phyloP scores from a whole-genome alignment of 2,329 filamentous ascomycete species.

The Geosmithia flava region DNA sequence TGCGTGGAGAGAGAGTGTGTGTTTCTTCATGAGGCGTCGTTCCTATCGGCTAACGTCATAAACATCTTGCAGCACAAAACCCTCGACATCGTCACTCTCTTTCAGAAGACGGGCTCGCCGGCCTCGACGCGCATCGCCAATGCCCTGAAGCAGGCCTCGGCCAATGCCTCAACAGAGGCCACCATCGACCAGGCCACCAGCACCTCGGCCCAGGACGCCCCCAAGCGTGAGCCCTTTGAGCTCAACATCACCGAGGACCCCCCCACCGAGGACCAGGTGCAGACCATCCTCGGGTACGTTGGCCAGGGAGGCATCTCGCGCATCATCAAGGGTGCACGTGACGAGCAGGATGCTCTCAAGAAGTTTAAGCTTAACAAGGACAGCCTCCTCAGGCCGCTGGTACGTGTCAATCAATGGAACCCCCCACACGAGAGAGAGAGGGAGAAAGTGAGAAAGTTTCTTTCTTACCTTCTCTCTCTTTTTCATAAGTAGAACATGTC shows the following conservation, averaged over 20 bases:
- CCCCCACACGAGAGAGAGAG: neutral
- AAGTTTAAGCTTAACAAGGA: constrained; percentile 59
- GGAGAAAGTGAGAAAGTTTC: too few species aligned
- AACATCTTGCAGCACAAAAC: constrained; percentile 51
- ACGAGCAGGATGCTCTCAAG: constrained; percentile 66
- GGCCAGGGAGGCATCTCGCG: constrained; percentile 45
- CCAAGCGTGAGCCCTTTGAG: constrained; percentile 60
- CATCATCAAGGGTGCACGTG: constrained; percentile 62
- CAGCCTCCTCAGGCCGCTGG: constrained; percentile 64
- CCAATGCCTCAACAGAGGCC: constrained; percentile 52
- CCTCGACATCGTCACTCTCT: constrained; percentile 88
- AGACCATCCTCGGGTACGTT: constrained; percentile 74
- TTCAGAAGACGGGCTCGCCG: constrained; percentile 69
- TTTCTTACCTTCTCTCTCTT: too few species aligned
- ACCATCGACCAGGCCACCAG: constrained; percentile 65
- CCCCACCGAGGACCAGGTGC: constrained; percentile 73
- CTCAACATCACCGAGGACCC: constrained; percentile 70
- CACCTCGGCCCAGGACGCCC: constrained; percentile 42
- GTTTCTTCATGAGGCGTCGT: neutral
- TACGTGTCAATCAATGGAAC: constrained; percentile 39
- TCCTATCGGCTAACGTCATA: neutral
- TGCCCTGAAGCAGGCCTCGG: constrained; percentile 70
- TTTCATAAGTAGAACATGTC: neutral
- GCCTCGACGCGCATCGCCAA: constrained; percentile 62
- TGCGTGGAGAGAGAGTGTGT: too few species aligned